A percentile compares a stretch with the other conserved stretches of the same genome.
Evolutionary conservation across 1,284 basidiomycete species (phyloP).

Genomic region (Boletellus sp.): DNA sequence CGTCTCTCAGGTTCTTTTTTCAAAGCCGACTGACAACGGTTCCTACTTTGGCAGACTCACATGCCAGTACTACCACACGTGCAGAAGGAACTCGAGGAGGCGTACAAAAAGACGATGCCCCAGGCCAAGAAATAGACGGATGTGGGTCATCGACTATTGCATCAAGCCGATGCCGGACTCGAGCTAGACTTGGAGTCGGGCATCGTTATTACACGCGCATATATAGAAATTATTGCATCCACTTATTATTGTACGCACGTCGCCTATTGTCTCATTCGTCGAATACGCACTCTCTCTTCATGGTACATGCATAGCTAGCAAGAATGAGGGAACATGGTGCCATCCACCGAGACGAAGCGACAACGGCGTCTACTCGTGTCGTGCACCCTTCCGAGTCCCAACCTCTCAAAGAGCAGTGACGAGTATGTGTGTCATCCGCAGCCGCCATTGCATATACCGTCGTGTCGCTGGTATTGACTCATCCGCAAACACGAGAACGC

Average conservation of each 20-base stretch:
- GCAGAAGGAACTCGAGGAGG: constrained; percentile 76
- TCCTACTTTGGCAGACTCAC: constrained; percentile 51
- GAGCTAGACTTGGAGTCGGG: background rate
- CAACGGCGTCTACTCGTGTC: too few species aligned
- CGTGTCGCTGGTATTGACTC: too few species aligned
- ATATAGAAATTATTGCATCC: constrained; percentile 14
- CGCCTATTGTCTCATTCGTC: constrained; percentile 7
- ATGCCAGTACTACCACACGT: constrained; percentile 85
- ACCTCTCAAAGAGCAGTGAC: too few species aligned
- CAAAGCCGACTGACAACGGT: background rate
- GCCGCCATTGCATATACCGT: too few species aligned
- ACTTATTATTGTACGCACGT: constrained; percentile 10
- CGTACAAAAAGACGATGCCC: constrained; percentile 47
- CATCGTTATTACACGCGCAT: background rate
- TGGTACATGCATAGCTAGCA: background rate
- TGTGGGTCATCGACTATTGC: background rate
- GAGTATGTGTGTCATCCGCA: too few species aligned
- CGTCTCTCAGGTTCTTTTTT: background rate
- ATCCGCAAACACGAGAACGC: too few species aligned
- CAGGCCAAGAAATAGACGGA: constrained; percentile 53
- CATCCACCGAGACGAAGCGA: too few species aligned
- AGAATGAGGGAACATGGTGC: too few species aligned
- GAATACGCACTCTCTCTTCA: constrained; percentile 9
- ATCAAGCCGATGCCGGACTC: background rate
- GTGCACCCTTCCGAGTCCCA: too few species aligned